Evolutionary conservation across 768 basidiomycete genomes (phyloP).

Genomic region (Hemileccinum impolitum): DNA sequence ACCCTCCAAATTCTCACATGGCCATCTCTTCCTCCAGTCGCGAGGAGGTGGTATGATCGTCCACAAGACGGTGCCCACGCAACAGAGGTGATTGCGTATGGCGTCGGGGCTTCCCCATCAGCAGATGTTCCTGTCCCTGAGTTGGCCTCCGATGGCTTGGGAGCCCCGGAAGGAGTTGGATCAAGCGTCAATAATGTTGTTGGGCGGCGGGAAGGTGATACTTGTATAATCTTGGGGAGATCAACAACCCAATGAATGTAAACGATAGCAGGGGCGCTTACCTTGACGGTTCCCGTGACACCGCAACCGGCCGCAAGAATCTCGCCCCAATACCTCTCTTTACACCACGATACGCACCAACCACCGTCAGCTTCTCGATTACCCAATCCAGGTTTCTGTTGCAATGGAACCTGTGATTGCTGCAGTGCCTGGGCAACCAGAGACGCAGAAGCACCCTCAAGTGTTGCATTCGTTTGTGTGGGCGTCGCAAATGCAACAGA

Average conservation of each 20-base stretch:
- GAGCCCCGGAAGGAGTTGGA: constrained; percentile 35
- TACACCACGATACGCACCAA: constrained; percentile 95
- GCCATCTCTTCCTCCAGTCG: constrained; percentile 86
- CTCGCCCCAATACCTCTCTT: constrained; percentile 95
- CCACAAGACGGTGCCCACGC: constrained; percentile 96
- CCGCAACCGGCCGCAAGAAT: constrained; percentile 78
- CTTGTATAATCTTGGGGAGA: constrained; percentile 62
- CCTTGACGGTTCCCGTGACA: constrained; percentile 71
- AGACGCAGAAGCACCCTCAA: constrained; percentile 54
- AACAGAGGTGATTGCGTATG: constrained; percentile 74
- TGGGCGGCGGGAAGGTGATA: constrained; percentile 66
- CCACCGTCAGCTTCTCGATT: constrained; percentile 85
- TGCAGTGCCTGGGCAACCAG: constrained; percentile 65
- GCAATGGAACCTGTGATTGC: constrained; percentile 40
- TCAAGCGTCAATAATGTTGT: constrained; percentile 55
- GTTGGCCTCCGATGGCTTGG: constrained; percentile 20
- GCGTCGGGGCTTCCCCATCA: constrained; percentile 37
- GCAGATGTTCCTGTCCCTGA: constrained; percentile 18
- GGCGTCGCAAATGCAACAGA: constrained; percentile 67
- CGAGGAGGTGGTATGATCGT: constrained; percentile 90
- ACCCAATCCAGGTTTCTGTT: constrained; percentile 43
- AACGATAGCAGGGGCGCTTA: constrained; percentile 29
- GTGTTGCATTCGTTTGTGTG: constrained; percentile 55
- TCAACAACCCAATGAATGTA: not conserved
- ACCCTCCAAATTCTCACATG: constrained; percentile 89